These are phyloP conservation scores for Brettanomyces naardenensis DNA, from an alignment of 805 yeast species.

Conservation along the genomic window DNA sequence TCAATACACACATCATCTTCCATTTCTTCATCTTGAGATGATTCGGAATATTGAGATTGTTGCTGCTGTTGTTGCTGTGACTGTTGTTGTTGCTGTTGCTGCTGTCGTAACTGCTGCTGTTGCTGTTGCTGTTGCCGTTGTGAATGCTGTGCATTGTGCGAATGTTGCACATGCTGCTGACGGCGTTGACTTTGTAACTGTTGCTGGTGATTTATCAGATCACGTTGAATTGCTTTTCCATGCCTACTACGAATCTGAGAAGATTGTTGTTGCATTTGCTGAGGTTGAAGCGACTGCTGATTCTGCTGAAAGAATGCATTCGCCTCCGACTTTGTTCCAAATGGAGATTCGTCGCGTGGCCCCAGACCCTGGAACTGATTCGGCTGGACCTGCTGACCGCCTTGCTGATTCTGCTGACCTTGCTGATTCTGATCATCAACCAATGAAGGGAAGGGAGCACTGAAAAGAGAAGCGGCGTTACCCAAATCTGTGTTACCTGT, in stretches of 20 bases:
- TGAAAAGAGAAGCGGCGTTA: no score
- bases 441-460: neutral
- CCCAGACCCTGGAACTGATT: neutral
- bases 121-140: constrained; percentile 4
- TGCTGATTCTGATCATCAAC: neutral
- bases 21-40: constrained; percentile 17
- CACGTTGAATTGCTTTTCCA: constrained; percentile 1
- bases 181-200: constrained; percentile 11
- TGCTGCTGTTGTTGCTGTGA: neutral
- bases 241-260: neutral
- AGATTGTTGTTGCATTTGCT: constrained; percentile 8
- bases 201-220: constrained; percentile 3
- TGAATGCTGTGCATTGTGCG: constrained; percentile 2
- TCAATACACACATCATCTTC: constrained; percentile 67
- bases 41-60: neutral
- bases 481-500: no score
- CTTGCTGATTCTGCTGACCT: neutral
- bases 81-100: constrained; percentile 12
- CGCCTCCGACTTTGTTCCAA: neutral
- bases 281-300: constrained; percentile 5
- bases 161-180: constrained; percentile 9
- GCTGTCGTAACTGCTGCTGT: constrained; percentile 1
- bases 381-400: no score
- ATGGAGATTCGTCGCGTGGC: neutral
- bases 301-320: constrained; percentile 1